Percentiles rank a stretch among this genome's conserved stretches.
phyloP scores from a whole-genome alignment of 352 stramenopile genomes.

The Pythium sukuiense region DNA sequence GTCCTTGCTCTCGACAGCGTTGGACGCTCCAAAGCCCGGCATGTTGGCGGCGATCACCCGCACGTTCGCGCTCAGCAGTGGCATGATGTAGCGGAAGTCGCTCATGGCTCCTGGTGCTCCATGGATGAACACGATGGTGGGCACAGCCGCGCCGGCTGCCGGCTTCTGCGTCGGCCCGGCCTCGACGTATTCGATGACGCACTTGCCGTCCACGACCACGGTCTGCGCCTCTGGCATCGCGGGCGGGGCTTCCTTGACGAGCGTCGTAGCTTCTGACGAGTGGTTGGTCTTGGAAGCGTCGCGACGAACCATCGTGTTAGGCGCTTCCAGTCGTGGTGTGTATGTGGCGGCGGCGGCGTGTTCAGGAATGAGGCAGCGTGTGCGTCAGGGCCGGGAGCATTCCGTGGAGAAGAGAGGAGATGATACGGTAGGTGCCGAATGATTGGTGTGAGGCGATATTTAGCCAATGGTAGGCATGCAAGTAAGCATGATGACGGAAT shows the following conservation, averaged over 20 bases:
- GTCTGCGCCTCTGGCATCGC: constrained; percentile 1
- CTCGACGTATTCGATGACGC: constrained; percentile 13
- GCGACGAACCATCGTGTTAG: neutral
- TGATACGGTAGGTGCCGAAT: neutral
- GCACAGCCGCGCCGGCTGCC: neutral
- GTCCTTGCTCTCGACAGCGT: neutral
- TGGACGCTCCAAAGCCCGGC: constrained; percentile 7
- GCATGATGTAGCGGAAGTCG: constrained; percentile 20
- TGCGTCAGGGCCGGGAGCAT: neutral
- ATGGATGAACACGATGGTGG: constrained; percentile 26
- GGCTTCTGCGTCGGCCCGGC: neutral
- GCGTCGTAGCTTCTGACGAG: neutral
- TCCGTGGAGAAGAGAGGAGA: no score
- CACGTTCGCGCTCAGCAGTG: constrained; percentile 1
- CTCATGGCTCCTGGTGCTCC: constrained; percentile 17
- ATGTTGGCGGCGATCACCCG: constrained; percentile 13
- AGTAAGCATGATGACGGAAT: neutral
- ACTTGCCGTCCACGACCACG: constrained; percentile 6
- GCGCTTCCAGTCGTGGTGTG: neutral
- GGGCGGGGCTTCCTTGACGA: neutral
- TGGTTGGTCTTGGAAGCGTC: neutral
- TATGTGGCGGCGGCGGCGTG: neutral
- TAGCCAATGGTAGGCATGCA: neutral
- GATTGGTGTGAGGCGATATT: neutral
- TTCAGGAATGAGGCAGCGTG: neutral